Evolutionary conservation across 169 alveolate species (phyloP).

Genomic region (Miamiensis avidus): DNA sequence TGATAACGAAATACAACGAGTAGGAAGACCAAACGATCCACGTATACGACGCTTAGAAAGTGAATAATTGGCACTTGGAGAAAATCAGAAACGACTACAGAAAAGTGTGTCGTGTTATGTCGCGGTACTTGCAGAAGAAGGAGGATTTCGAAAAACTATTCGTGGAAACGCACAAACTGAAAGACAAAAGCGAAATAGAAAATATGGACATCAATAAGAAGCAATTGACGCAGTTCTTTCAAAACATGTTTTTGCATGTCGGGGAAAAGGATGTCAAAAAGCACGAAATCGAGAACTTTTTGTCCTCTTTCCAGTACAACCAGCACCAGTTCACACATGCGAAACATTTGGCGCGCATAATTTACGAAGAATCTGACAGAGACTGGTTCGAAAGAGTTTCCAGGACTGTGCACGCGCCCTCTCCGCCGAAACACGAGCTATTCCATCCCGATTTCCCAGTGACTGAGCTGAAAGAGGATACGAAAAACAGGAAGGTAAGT

Average conservation of each 20-base stretch:
- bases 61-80: conserved; percentile 39
- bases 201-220: conserved; percentile 15
- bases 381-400: conserved; percentile 17
- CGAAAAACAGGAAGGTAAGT: neutral
- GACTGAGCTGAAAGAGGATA: neutral
- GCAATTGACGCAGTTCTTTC: conserved; percentile 10
- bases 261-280: conserved; percentile 40
- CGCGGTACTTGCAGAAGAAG: conserved; percentile 30
- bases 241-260: conserved; percentile 19
- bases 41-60: conserved; percentile 31
- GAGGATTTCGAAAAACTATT: conserved; percentile 20
- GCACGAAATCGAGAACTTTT: conserved; percentile 30
- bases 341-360: neutral
- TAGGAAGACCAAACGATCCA: conserved; percentile 26
- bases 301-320: conserved; percentile 30
- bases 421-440: neutral
- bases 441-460: neutral
- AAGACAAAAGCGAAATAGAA: neutral
- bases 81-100: conserved; percentile 27
- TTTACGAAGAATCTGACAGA: conserved; percentile 16
- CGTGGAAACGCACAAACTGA: neutral
- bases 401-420: conserved; percentile 11
- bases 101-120: conserved; percentile 21
- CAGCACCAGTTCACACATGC: conserved; percentile 20
- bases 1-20: conserved; percentile 16